Base-by-base conservation (phyloP, 108 stramenopile species). In the Cyclotella choctawhatcheeana region DNA sequence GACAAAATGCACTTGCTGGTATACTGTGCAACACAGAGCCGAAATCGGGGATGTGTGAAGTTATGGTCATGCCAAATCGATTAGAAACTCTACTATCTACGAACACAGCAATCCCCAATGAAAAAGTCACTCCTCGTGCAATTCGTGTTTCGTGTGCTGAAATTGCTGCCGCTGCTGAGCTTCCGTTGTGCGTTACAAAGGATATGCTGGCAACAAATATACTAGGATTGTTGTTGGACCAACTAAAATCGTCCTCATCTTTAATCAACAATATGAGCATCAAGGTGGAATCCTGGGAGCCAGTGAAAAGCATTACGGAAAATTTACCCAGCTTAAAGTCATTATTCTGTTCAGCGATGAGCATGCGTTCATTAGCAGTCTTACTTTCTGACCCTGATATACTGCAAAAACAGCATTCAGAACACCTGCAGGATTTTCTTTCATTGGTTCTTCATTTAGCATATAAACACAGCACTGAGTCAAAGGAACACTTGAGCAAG, bases 1-100 rank as follows among this genome's bases (percentile, higher is more conserved):
- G 89, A 4, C 25, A 69, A 5, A 71, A 74, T 58, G 84, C 88
- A 22, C 55, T 82, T 20, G 89, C 87, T 35, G 93, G 93, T 8
- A 82, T 91, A 21, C 74, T 94, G n/a, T 90, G 89, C 56, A 89
- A 67, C 47, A 68, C 88, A 27, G 93, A 94, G 60, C 53, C 60
- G 18, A 86, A 85, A 34, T 84, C 80, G 67, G 90, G 89, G 8
- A 69, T 81, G 16, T 94, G 93, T 62, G 93, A 94, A 55, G 89
- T 94, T 14, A 71, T 94, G 17, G 75, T 91, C 20, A 51, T 88
- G 50, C 69, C 63, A 31, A 34, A 48, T 40, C 66, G 65, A 52
- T 20, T 40, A 12, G 27, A 56, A 25, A 21, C 18, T 33, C 44
- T 31, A 65, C 76, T 43, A 14, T 32, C 29, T 18, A 40, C 21